Conservation (phyloP, 306 rosid genomes). For the Oemleria cerasiformis region DNA sequence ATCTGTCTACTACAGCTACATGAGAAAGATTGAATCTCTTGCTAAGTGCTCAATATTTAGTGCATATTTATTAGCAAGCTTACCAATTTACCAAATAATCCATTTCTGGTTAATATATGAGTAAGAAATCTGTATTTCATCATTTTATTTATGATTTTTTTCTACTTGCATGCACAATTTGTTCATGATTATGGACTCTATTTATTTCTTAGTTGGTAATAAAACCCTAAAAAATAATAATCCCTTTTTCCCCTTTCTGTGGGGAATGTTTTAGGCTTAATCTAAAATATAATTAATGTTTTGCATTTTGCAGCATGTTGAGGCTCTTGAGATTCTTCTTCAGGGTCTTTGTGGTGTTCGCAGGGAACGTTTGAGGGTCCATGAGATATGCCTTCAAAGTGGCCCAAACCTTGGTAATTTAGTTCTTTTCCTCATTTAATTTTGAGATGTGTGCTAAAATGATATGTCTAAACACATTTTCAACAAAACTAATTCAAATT, state of each 20-base stretch:
- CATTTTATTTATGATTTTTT: neutral
- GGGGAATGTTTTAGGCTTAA: conserved; percentile 4
- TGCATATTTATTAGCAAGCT: neutral
- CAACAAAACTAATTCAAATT: neutral
- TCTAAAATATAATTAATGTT: conserved; percentile 9
- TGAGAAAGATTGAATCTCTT: conserved; percentile 7
- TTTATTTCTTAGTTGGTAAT: neutral
- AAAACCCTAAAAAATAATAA: neutral
- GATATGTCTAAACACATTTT: neutral
- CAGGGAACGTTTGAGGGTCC: conserved; percentile 71
- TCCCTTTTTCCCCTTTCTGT: neutral
- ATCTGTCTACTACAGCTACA: neutral
- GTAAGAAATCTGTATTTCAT: neutral
- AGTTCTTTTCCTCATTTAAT: conserved; percentile 3
- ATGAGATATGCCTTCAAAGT: conserved; percentile 85
- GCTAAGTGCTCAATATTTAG: neutral
- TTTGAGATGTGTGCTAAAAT: neutral
- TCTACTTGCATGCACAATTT: neutral
- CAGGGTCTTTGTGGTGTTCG: conserved; percentile 95
- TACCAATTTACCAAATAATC: neutral
- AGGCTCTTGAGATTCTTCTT: conserved; percentile 95
- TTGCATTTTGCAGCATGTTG: conserved; percentile 72
- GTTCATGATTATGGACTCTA: neutral
- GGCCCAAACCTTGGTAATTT: conserved; percentile 73
- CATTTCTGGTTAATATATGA: neutral